Evolutionary conservation across 192 early-diverging fungal genomes (phyloP), one percentile per base, ranked within the genome.

Genomic region (Chytriomyces sp.): DNA sequence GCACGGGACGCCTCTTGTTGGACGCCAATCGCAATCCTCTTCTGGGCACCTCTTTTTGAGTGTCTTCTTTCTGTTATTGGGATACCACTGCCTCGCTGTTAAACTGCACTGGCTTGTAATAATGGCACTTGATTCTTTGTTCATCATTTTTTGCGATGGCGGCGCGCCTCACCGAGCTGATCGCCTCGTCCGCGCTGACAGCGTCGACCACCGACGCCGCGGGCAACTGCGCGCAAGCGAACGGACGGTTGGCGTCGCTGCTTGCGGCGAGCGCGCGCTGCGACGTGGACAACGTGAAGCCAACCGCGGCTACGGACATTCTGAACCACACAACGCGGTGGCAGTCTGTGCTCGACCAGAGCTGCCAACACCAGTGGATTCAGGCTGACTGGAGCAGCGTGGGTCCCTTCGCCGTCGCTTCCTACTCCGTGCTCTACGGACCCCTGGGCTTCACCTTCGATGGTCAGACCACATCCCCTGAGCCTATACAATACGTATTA

Each of bases 311-410:
- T 5, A 25, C 12, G 17, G 65, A 68, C 52, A 10, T 68, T 12
- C 12, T 10, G 5, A 37, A 34, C 17, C 52, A 68, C 36, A 31
- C n/a, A 5, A 52, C 31, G 6, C 30, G 33, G 52, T 68, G 65
- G 65, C 65, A 68, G 52, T 37, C 52, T 7, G 33, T 39, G 22
- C 49, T 56, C 8, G 65, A 68, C 44, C 54, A 44, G 12, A 34
- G 28, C 26, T 68, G 65, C 19, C 0, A 8, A 14, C 12, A 53
- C 34, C 65, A 68, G 30, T 68, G 52, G 44, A 49, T 49, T 22
- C 44, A 49, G 44, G 44, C 44, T n/a, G 17, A 22, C 44, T 49
- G 44, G 44, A 49, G 17, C 1, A n/a, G n/a, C n/a, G n/a, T n/a
- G n/a, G 22, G 14, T 14, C 44, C 44, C 14, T 49, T 49, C 44